Evolutionary conservation across 352 stramenopile genomes (phyloP), one percentile per base, ranked within the genome.

Genomic region (Phytophthora lateralis): DNA sequence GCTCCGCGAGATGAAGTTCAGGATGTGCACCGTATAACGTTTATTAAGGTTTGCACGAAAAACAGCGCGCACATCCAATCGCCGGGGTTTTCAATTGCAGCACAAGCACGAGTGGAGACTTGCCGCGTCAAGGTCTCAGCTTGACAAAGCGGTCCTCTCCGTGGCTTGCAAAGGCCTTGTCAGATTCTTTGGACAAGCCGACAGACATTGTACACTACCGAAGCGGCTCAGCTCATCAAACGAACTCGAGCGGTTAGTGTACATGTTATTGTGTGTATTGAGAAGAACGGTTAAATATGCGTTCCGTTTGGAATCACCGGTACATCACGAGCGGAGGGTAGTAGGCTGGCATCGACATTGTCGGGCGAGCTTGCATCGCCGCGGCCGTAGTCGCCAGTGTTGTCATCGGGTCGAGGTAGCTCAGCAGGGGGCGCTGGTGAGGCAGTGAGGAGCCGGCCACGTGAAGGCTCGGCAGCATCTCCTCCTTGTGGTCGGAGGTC

Each of bases 311-410:
- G 2, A 38, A 41, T 60, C 48, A 71, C 34, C 62, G 57, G 45
- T 73, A 76, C 58, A 73, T 18, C 18, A 66, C 49, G 44, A 76
- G 63, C 41, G 68, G 55, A 38, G 63, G 30, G 53, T 59, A 60
- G 48, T 56, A 29, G 5, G 20, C 11, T 45, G 54, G 43, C 26
- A 66, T 21, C n/a, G 54, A 10, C 18, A 59, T 38, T 6, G 38
- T 52, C 14, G 58, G 50, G n/a, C 43, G 41, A 12, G 46, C 43
- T 30, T 50, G 49, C 32, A 71, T 53, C 4, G 49, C 50, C 12
- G 34, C 53, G 4, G 42, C 53, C 14, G 64, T 56, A 2, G 59
- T 41, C 3, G 52, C 64, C 5, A 69, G 34, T 6, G 59, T 69
- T 29, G 42, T 63, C 43, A 69, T 56, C 11, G 69, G 65, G 32